Evolutionary conservation across 2,329 filamentous ascomycete species (phyloP), one percentile per base, ranked within the genome.

Genomic region (Cryphonectria radicalis): DNA sequence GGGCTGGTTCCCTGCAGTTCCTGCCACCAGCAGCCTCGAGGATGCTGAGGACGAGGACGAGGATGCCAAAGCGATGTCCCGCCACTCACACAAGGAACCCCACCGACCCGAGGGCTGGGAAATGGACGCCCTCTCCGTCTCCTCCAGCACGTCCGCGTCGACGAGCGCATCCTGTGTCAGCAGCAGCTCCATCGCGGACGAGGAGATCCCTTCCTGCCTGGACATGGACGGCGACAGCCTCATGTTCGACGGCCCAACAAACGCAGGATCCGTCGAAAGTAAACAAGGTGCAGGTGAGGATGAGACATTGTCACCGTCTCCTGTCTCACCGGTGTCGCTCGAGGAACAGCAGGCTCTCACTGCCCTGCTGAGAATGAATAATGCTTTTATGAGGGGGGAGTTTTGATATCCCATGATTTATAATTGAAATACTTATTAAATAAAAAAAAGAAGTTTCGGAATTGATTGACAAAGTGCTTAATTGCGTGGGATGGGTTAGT

Each of bases 341-440:
- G 59, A 17, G 17, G 59, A 17, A 6, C 22, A 19, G 63, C 55
- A 25, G 25, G 57, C 66, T 68, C 68, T 69, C 1, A 55, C 53
- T 25, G 57, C 25, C 50, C 59, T 73, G 42, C 42, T 68, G 8
- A 43, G 64, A 60, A 71, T 71, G 71, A 65, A 63, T 17, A 73
- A 63, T 37, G 66, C 68, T 0, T 71, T 74, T 8, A 71, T 74
- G 73, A 67, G 68, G 55, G 71, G 71, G 1, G 68, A 69, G 10
- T 46, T 68, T 19, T 63, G 60, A 59, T 19, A 6, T 7, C n/a
- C 22, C 22, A n/a, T 46, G 35, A 4, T 13, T 7, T 59, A 8
- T 59, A 22, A 4, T 57, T 40, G 53, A 14, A 14, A 19, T 3
- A 22, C 25, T 62, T 60, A 7, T n/a, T n/a, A n/a, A n/a, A n/a